phyloP scores from a whole-genome alignment of 257 asterid genomes.

The Petrea volubilis region DNA sequence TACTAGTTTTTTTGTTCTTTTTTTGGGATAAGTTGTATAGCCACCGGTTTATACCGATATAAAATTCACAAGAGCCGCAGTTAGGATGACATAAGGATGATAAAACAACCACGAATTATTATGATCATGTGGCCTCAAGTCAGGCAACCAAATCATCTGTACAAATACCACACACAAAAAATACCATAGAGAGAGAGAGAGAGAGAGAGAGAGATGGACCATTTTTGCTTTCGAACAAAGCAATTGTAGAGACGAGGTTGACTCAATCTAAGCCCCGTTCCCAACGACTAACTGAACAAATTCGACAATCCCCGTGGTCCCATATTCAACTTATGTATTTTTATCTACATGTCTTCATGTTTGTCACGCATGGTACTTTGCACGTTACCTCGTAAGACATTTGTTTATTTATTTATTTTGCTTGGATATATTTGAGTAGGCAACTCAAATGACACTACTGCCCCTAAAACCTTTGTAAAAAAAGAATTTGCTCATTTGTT shows the following conservation, averaged over 20 bases:
- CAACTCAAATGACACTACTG: background rate
- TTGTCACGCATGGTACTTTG: background rate
- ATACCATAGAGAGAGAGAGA: background rate
- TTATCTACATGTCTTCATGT: background rate
- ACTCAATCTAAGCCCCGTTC: background rate
- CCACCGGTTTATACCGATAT: background rate
- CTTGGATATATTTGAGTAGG: background rate
- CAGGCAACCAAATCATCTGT: background rate
- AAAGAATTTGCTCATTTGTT: too few species aligned
- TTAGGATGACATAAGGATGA: background rate
- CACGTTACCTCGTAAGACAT: background rate
- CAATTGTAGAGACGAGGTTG: conserved; percentile 4
- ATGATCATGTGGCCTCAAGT: background rate
- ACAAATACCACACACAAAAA: background rate
- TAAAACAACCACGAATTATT: background rate
- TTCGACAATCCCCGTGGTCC: background rate
- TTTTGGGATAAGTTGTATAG: too few species aligned
- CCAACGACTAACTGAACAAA: background rate
- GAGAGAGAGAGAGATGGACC: background rate
- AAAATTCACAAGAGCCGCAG: background rate
- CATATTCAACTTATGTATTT: background rate
- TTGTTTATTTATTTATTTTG: too few species aligned
- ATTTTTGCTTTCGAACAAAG: background rate
- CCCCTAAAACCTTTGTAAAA: background rate
- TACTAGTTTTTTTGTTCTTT: too few species aligned